Base-by-base conservation (phyloP, 2,329 filamentous ascomycete genomes). In the Botrytis hyacinthi region DNA sequence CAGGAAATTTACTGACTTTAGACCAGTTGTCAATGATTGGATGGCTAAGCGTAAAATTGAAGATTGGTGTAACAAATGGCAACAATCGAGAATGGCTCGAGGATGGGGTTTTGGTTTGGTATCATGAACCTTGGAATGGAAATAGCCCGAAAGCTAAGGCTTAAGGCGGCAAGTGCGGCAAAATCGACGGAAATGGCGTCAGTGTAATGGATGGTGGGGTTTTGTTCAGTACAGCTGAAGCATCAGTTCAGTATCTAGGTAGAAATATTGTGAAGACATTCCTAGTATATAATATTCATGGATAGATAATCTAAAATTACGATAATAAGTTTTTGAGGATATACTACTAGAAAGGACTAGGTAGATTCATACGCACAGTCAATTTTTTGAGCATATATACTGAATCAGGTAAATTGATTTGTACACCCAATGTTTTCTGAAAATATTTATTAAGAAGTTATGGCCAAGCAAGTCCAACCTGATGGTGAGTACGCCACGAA, bases 1-100 rank as follows among this genome's bases (percentile, higher is more conserved):
- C 71, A 73, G 65, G 71, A 70, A 73, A 48, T 72, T 51, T 69
- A 70, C 63, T 51, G 65, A 60, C 37, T 73, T 69, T 70, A 70
- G 73, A 61, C 32, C 29, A 46, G 51, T 18, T 14, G 29, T 22
- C n/a, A 16, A 20, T 72, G 35, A 74, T 71, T 62, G 60, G 60
- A 7, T 22, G 48, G 40, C 4, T 48, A 29, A 57, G 4, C 71
- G 65, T 61, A 6, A 9, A 12, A 29, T 12, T 14, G 48, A 54
- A n/a, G 48, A 54, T 54, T 54, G 26, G n/a, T n/a, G 48, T 4
- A 18, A 32, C 37, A 42, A 63, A 54, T 54, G 48, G 26, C 48
- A 51, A 51, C n/a, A 57, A 42, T 42, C 40, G 40, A 16, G 40
- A 42, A 57, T 57, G 51, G 26, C 51, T 54, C 14, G 51, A 54